Evolutionary conservation across 345 rosid genomes (phyloP).

Genomic region (Cardamine occulta): DNA sequence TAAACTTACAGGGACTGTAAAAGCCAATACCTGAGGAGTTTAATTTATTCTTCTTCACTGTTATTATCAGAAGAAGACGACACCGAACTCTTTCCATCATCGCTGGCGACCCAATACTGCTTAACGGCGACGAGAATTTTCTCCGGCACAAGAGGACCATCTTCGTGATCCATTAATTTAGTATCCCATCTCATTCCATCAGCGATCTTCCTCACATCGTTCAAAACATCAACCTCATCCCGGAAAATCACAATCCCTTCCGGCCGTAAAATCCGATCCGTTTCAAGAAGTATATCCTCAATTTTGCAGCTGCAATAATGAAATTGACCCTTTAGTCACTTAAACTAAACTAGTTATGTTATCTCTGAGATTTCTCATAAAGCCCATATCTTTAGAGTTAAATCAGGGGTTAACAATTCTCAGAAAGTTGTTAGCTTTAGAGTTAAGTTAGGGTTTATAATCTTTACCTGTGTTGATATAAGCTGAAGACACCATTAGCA

Average conservation of each 20-base stretch:
- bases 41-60: slow-evolving; percentile 34
- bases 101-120: slow-evolving; percentile 85
- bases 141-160: slow-evolving; percentile 90
- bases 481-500: slow-evolving; percentile 75
- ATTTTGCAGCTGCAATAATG: slow-evolving; percentile 60
- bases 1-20: slow-evolving; percentile 25
- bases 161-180: slow-evolving; percentile 91
- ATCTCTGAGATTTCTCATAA: neutral
- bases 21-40: slow-evolving; percentile 33
- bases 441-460: slow-evolving; percentile 5
- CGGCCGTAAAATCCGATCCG: slow-evolving; percentile 90
- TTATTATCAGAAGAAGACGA: slow-evolving; percentile 21
- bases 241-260: slow-evolving; percentile 82
- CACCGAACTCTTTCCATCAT: slow-evolving; percentile 59
- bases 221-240: slow-evolving; percentile 80
- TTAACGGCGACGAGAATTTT: slow-evolving; percentile 77
- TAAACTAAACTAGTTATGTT: neutral
- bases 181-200: slow-evolving; percentile 94
- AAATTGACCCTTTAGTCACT: neutral
- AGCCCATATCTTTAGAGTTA: neutral
- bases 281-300: slow-evolving; percentile 90
- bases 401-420: neutral
- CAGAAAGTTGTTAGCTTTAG: slow-evolving; percentile 25
- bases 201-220: slow-evolving; percentile 68
- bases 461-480: slow-evolving; percentile 66